Conservation (phyloP, 306 rosid species). For the Cucumis cinereus region DNA sequence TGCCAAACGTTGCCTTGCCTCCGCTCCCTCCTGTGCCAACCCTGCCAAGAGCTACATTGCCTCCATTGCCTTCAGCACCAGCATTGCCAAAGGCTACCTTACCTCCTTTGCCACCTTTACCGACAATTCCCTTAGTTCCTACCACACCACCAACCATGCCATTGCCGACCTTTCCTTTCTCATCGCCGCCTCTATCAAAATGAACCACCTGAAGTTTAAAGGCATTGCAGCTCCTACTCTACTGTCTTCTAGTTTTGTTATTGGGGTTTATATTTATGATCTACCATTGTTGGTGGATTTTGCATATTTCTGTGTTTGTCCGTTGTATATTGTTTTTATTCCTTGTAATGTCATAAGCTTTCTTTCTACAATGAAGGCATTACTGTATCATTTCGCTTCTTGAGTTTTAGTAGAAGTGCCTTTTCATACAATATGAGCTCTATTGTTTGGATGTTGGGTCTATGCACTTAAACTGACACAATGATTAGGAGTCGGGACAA, state of each 20-base stretch:
- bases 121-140: conserved; percentile 10
- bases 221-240: background rate
- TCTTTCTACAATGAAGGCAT: background rate
- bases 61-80: background rate
- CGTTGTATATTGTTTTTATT: background rate
- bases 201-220: background rate
- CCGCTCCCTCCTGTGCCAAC: background rate
- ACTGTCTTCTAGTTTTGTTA: background rate
- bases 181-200: conserved; percentile 15
- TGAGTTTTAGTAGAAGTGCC: background rate
- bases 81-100: background rate
- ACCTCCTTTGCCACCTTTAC: conserved; percentile 6
- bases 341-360: background rate
- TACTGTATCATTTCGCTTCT: background rate
- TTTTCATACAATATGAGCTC: background rate
- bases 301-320: background rate
- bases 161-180: conserved; percentile 2
- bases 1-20: background rate
- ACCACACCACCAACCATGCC: conserved; percentile 9
- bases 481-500: too few species aligned
- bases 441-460: background rate
- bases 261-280: background rate
- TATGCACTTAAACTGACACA: too few species aligned
- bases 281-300: background rate
- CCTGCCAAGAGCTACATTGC: background rate